phyloP scores from a whole-genome alignment of 2,329 filamentous ascomycete species.

The Penicillium brasilianum region DNA sequence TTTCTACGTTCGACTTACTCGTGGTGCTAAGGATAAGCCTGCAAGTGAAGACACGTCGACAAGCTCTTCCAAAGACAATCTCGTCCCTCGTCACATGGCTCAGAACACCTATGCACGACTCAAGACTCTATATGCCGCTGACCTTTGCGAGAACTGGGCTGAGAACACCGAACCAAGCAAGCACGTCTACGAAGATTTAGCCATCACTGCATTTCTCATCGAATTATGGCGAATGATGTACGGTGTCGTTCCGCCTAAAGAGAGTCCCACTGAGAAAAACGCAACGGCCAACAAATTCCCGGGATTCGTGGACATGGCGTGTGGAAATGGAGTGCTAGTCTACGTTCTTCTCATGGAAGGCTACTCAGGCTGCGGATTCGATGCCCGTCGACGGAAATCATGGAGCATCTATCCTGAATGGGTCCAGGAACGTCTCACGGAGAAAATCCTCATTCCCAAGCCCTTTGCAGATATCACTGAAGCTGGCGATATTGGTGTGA shows the following conservation, averaged over 20 bases:
- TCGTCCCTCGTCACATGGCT: conserved; percentile 76
- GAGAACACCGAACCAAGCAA: conserved; percentile 87
- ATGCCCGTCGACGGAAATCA: conserved; percentile 82
- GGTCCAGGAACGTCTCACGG: conserved; percentile 58
- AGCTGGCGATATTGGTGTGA: conserved; percentile 22
- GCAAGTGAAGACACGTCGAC: not conserved
- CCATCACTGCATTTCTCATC: conserved; percentile 88
- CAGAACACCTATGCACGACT: conserved; percentile 82
- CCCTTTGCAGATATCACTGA: conserved; percentile 45
- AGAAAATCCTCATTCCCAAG: conserved; percentile 66
- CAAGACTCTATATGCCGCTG: conserved; percentile 77
- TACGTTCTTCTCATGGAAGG: conserved; percentile 81
- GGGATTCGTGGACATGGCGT: conserved; percentile 94
- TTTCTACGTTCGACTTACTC: conserved; percentile 45
- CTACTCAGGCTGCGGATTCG: conserved; percentile 86
- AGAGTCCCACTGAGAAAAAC: conserved; percentile 18
- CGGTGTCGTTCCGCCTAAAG: conserved; percentile 34
- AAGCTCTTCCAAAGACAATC: conserved; percentile 59
- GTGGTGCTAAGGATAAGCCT: conserved; percentile 11
- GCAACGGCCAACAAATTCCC: conserved; percentile 61
- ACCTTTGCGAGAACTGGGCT: conserved; percentile 75
- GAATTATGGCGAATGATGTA: conserved; percentile 93
- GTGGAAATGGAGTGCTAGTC: conserved; percentile 90
- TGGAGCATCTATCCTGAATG: conserved; percentile 72
- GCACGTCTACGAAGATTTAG: conserved; percentile 93